Conservation (phyloP, 495 filamentous ascomycete genomes). For the Cairneyella variabilis region DNA sequence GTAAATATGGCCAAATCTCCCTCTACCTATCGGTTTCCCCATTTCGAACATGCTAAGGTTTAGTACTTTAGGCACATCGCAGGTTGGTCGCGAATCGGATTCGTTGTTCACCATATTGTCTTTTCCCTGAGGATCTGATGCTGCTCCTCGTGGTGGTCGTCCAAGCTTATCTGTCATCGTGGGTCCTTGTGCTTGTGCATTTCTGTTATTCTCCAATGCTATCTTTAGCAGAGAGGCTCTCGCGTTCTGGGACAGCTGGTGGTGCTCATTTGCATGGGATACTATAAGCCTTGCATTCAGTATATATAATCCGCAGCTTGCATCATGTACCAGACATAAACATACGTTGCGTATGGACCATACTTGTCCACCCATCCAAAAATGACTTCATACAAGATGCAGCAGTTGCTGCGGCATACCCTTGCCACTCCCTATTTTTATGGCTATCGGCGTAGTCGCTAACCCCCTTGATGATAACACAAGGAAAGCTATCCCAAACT, state of each 20-base stretch:
- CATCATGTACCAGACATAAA: not conserved
- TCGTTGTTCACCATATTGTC: not conserved
- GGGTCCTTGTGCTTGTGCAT: conserved; percentile 45
- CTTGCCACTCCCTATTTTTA: conserved; percentile 40
- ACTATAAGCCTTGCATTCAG: not conserved
- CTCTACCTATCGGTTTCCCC: conserved; percentile 89
- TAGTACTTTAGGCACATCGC: conserved; percentile 59
- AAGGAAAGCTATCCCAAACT: conserved; percentile 19
- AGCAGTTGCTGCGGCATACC: conserved; percentile 30
- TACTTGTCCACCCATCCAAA: not conserved
- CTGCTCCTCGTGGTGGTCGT: conserved; percentile 54
- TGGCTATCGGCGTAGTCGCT: conserved; percentile 38
- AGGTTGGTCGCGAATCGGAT: conserved; percentile 35
- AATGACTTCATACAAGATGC: conserved; percentile 15
- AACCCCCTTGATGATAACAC: conserved; percentile 29
- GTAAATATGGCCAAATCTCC: conserved; percentile 94
- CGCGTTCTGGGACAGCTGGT: not conserved
- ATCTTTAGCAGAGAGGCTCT: conserved; percentile 1
- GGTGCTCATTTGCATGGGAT: not conserved
- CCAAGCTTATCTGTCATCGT: conserved; percentile 54
- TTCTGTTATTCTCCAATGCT: conserved; percentile 22
- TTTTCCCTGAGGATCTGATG: conserved; percentile 25
- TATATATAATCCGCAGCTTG: not conserved
- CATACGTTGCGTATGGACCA: not conserved
- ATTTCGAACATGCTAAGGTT: conserved; percentile 99